Percentiles rank a stretch among this genome's conserved stretches.
These are phyloP conservation scores for Rosa rugosa DNA, from an alignment of 306 rosid species.

Conservation along the genomic window DNA sequence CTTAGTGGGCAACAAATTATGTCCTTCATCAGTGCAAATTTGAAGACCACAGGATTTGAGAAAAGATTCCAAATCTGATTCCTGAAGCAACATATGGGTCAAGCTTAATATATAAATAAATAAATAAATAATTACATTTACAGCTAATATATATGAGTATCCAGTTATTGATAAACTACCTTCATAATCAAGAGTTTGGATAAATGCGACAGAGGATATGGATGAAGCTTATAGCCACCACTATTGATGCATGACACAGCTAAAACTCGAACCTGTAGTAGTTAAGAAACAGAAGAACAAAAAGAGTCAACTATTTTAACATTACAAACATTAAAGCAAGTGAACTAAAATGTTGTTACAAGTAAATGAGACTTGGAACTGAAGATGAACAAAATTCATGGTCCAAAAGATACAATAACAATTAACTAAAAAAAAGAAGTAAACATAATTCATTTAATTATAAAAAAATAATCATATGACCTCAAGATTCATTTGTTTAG, in stretches of 20 bases:
- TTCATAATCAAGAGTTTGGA: conserved; percentile 68
- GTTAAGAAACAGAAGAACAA: conserved; percentile 4
- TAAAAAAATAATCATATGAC: background rate
- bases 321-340: conserved; percentile 4
- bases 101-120: background rate
- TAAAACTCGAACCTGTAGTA: conserved; percentile 61
- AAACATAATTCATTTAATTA: background rate
- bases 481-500: background rate
- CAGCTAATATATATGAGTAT: background rate
- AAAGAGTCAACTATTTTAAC: background rate
- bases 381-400: conserved; percentile 10
- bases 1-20: conserved; percentile 60
- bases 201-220: conserved; percentile 62
- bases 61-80: conserved; percentile 64
- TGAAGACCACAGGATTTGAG: conserved; percentile 71
- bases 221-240: conserved; percentile 86
- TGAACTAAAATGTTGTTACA: conserved; percentile 2
- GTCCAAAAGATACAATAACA: background rate
- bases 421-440: background rate
- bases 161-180: conserved; percentile 46
- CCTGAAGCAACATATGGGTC: conserved; percentile 36
- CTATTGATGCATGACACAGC: conserved; percentile 56
- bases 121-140: background rate
- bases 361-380: background rate
- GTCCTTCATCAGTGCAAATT: conserved; percentile 58